Percentiles rank a stretch among this genome's conserved stretches.
Conservation (phyloP, 2,329 filamentous ascomycete genomes). For the Pseudopithomyces maydicus region DNA sequence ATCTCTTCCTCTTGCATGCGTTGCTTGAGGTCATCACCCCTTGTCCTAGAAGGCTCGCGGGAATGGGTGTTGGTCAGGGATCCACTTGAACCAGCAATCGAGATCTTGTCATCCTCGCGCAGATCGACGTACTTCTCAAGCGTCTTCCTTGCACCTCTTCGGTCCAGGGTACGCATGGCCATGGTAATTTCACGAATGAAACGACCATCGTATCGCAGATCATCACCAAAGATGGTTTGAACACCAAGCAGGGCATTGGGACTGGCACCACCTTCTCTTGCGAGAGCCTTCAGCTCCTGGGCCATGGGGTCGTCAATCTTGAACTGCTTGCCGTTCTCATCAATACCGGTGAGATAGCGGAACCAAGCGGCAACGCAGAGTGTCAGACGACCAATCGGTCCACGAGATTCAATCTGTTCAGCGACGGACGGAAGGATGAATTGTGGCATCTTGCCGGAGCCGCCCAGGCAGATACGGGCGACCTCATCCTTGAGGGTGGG, state of each 20-base stretch:
- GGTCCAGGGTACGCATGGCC: slow-evolving; percentile 16
- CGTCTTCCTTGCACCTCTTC: slow-evolving; percentile 5
- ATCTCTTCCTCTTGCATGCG: slow-evolving; percentile 7
- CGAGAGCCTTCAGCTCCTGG: slow-evolving; percentile 28
- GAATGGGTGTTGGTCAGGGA: neutral
- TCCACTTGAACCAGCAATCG: neutral
- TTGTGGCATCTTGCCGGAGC: slow-evolving; percentile 35
- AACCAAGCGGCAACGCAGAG: slow-evolving; percentile 34
- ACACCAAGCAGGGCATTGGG: slow-evolving; percentile 22
- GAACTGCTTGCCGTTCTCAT: slow-evolving; percentile 29
- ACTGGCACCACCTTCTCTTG: slow-evolving; percentile 20
- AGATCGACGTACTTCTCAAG: slow-evolving; percentile 6
- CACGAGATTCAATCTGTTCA: slow-evolving; percentile 31
- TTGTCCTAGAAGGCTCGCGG: neutral
- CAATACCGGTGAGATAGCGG: slow-evolving; percentile 30
- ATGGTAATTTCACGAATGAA: slow-evolving; percentile 31
- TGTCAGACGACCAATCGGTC: slow-evolving; percentile 29
- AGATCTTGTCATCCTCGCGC: slow-evolving; percentile 5
- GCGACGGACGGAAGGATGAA: slow-evolving; percentile 38
- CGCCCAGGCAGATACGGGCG: slow-evolving; percentile 36
- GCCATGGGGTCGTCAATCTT: slow-evolving; percentile 31
- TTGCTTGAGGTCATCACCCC: neutral
- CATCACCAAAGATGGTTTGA: slow-evolving; percentile 31
- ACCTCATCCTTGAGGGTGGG: slow-evolving; percentile 35
- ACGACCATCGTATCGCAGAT: slow-evolving; percentile 31